Base-by-base conservation (phyloP, 805 yeast genomes). In the Candida bentonensis region DNA sequence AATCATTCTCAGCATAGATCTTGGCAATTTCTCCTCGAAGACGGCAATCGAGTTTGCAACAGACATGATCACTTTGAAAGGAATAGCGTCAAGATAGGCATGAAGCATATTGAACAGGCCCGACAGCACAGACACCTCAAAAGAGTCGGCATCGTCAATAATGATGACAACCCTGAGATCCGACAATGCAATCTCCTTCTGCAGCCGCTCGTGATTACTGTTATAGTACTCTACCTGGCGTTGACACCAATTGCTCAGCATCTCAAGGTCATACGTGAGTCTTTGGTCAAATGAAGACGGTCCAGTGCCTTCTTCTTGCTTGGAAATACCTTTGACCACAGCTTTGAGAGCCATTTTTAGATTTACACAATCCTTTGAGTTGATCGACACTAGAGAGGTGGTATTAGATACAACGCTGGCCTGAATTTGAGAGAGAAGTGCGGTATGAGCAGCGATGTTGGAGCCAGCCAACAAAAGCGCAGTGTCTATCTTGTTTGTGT, bases 91-190 rank as follows among this genome's bases (percentile, higher is more conserved):
- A 3, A 53, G 50, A 44, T 65, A 66, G 1, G 60, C 47, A 41
- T 57, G 58, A 49, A 64, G 51, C 51, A 62, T 53, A 11, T 47
- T 44, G 15, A 65, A 49, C 22, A 64, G 47, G 2, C 53, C 56
- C 1, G 61, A 39, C 3, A 65, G 42, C 2, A 65, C 47, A 2
- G 47, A 43, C 2, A 48, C 43, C 3, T 59, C 61, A 48, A 65
- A 66, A 7, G 65, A 56, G 23, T 64, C 69, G 3, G 67, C 60
- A 47, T 66, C 69, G 22, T 66, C 67, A 2, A 65, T 45, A 13
- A 60, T 45, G 2, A 61, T 40, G 7, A 61, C 59, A 21, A 65
- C 44, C 30, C 59, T 44, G 13, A 47, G 15, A 27, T 47, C 50
- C 11, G 15, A 23, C 7, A 49, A 13, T 9, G 40, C 20, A 22